Evolutionary conservation across 2,329 filamentous ascomycete species (phyloP).

Genomic region (Epichloe sp.): DNA sequence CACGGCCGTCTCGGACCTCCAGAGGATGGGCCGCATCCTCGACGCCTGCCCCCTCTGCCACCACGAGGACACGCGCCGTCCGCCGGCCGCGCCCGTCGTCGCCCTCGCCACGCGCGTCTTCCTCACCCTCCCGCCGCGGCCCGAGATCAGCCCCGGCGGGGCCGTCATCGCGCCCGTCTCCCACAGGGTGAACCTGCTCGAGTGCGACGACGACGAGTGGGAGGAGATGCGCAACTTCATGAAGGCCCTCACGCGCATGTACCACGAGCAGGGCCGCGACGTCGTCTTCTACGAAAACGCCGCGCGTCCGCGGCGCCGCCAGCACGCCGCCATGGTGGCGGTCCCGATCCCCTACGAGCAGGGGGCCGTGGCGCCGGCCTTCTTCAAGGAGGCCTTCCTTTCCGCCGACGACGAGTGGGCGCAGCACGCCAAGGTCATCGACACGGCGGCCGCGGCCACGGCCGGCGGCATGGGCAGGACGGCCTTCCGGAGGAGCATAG

Average conservation of each 20-base stretch:
- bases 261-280: constrained; percentile 82
- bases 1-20: constrained; percentile 74
- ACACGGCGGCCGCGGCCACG: constrained; percentile 53
- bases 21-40: constrained; percentile 75
- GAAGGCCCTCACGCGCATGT: constrained; percentile 89
- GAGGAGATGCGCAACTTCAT: constrained; percentile 98
- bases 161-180: constrained; percentile 82
- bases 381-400: constrained; percentile 90
- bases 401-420: constrained; percentile 84
- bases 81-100: constrained; percentile 72
- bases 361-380: constrained; percentile 84
- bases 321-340: constrained; percentile 74
- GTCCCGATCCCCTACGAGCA: constrained; percentile 82
- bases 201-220: constrained; percentile 99
- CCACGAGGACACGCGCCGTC: constrained; percentile 64
- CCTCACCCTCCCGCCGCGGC: constrained; percentile 78
- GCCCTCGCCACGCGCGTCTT: constrained; percentile 78
- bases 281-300: constrained; percentile 98
- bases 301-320: constrained; percentile 60
- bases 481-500: constrained; percentile 71
- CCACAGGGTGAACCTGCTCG: constrained; percentile 80
- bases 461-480: constrained; percentile 57
- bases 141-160: constrained; percentile 75
- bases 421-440: constrained; percentile 89
- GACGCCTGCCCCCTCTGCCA: constrained; percentile 80